Evolutionary conservation across 352 stramenopile species (phyloP), one percentile per base, ranked within the genome.

Genomic region (Pythium aquatile): DNA sequence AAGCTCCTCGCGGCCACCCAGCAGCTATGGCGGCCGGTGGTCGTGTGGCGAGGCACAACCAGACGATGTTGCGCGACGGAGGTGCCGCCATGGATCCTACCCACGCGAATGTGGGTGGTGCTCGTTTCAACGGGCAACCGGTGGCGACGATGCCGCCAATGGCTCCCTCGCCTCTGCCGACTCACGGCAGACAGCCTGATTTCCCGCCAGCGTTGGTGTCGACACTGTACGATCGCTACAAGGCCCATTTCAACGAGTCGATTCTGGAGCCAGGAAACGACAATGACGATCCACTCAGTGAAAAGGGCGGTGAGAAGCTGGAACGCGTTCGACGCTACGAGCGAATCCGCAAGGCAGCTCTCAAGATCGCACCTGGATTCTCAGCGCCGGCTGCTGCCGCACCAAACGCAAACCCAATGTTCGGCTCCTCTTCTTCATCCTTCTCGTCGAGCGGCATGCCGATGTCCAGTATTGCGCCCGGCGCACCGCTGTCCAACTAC

Each of bases 241-340:
- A 83, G 51, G 71, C 76, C 8, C 65, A 84, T n/a, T 94, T 94
- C 62, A 94, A 90, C 46, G 73, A 87, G 5, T 63, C 82, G 7
- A 87, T 89, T 37, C 61, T 92, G 32, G 83, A 92, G 24, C 72
- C 80, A 5, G 35, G 86, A 11, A 70, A 75, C 14, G 83, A 96
- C 57, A 77, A 91, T 13, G 81, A 91, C 35, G 87, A 96, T 26
- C 87, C 87, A 26, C 58, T 96, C 32, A 94, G 83, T 26, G 77
- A 91, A 46, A 85, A 81, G 33, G 84, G 82, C 4, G 84, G 82
- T 20, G 83, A 90, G 58, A 78, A 76, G 13, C 79, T 87, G 61
- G 87, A 94, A 39, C 77, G 83, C 9, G 65, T 65, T 33, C 77
- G 82, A 3, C 80, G 83, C 1, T 93, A 87, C 51, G 85, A 84